Evolutionary conservation across 192 early-diverging fungal genomes (phyloP).

Genomic region (Chytriomyces confervae): DNA sequence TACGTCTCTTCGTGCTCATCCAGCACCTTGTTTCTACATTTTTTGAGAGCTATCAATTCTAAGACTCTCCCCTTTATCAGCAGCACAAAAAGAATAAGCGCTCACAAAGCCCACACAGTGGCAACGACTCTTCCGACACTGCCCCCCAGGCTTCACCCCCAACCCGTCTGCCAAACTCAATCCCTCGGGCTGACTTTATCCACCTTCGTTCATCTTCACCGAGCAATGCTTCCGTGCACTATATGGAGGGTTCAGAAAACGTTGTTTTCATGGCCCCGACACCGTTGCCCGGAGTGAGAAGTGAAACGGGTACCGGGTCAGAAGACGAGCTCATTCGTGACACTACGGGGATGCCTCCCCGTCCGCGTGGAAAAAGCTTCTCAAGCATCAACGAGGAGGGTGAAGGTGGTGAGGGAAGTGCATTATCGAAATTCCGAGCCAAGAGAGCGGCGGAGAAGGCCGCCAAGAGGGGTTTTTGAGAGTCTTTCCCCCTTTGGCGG

Average conservation of each 20-base stretch:
- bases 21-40: neutral
- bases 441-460: neutral
- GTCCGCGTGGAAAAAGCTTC: neutral
- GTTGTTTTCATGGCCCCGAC: neutral
- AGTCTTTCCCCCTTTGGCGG: no score
- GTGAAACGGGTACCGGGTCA: neutral
- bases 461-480: neutral
- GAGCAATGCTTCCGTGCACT: neutral
- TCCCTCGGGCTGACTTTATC: neutral
- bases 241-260: neutral
- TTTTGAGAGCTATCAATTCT: neutral
- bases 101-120: neutral
- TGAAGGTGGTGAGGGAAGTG: neutral
- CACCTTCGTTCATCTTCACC: neutral
- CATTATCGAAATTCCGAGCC: neutral
- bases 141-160: neutral
- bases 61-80: no score
- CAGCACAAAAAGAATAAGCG: neutral
- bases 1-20: neutral
- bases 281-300: neutral
- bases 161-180: neutral
- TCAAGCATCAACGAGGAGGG: neutral
- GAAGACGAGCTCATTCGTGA: neutral
- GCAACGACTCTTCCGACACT: neutral
- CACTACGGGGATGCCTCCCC: neutral